phyloP scores from a whole-genome alignment of 345 rosid genomes.

The Syzygium grande region DNA sequence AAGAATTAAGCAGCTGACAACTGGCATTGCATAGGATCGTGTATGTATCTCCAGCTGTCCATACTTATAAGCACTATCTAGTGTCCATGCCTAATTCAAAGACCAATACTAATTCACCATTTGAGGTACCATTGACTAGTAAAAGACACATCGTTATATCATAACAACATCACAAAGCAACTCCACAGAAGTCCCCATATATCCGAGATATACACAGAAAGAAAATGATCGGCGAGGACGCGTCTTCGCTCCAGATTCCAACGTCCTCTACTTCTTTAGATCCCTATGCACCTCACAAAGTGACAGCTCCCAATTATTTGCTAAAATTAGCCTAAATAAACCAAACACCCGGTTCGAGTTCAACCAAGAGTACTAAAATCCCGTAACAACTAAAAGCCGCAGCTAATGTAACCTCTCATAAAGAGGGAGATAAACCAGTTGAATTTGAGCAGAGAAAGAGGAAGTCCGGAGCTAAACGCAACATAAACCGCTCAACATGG shows the following conservation, averaged over 20 bases:
- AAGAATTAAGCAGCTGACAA: neutral
- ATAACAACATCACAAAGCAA: neutral
- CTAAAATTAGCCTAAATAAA: neutral
- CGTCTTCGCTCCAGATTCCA: neutral
- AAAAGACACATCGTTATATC: neutral
- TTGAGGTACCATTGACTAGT: neutral
- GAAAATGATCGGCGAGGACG: neutral
- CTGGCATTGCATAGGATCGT: neutral
- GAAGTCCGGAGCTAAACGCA: neutral
- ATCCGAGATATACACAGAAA: neutral
- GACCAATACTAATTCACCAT: neutral
- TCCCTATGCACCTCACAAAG: neutral
- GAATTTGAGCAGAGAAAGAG: neutral
- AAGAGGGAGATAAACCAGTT: neutral
- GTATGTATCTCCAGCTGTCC: neutral
- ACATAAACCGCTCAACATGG: neutral
- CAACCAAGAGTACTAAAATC: neutral
- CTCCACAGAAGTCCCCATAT: neutral
- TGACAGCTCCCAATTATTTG: neutral
- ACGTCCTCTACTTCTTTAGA: neutral
- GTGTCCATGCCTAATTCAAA: neutral
- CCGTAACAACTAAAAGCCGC: neutral
- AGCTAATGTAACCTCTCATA: neutral
- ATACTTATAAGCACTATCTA: neutral
- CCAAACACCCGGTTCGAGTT: neutral